These are phyloP conservation scores for Boechera retrofracta DNA, from an alignment of 345 rosid species.

Conservation along the genomic window DNA sequence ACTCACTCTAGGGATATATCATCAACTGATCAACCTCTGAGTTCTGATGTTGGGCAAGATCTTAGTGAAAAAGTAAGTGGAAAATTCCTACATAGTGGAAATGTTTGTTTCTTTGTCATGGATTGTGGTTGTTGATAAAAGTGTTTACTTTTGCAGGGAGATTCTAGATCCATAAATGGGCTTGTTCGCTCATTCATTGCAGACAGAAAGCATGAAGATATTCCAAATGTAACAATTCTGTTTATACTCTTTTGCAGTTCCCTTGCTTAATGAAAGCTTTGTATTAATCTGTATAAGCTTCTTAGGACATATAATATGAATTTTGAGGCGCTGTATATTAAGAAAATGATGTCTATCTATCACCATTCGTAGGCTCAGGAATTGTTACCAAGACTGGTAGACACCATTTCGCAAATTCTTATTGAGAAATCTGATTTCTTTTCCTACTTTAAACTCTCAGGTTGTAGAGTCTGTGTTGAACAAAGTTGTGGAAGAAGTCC, in stretches of 20 bases:
- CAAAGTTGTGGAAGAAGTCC: conserved; percentile 83
- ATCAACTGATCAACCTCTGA: conserved; percentile 39
- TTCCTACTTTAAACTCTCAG: conserved; percentile 44
- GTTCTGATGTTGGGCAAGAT: conserved; percentile 51
- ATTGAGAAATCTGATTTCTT: conserved; percentile 16
- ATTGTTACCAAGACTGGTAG: conserved; percentile 17
- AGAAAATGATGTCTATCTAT: conserved; percentile 2
- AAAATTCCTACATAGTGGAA: conserved; percentile 28
- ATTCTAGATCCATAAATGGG: conserved; percentile 56
- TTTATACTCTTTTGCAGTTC: background rate
- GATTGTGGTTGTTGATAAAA: conserved; percentile 8
- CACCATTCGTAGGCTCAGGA: background rate
- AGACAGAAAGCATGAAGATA: conserved; percentile 77
- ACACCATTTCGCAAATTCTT: background rate
- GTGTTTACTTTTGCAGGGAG: conserved; percentile 52
- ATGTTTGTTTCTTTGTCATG: conserved; percentile 13
- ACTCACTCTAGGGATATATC: conserved; percentile 48
- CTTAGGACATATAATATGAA: background rate
- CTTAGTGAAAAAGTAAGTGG: conserved; percentile 63
- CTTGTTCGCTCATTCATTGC: conserved; percentile 71
- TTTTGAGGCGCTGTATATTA: background rate
- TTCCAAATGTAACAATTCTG: conserved; percentile 63
- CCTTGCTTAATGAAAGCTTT: conserved; percentile 19
- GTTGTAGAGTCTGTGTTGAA: conserved; percentile 79
- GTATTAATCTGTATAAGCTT: background rate